Conservation (phyloP, 768 basidiomycete genomes). For the Pleurotus sapidus region DNA sequence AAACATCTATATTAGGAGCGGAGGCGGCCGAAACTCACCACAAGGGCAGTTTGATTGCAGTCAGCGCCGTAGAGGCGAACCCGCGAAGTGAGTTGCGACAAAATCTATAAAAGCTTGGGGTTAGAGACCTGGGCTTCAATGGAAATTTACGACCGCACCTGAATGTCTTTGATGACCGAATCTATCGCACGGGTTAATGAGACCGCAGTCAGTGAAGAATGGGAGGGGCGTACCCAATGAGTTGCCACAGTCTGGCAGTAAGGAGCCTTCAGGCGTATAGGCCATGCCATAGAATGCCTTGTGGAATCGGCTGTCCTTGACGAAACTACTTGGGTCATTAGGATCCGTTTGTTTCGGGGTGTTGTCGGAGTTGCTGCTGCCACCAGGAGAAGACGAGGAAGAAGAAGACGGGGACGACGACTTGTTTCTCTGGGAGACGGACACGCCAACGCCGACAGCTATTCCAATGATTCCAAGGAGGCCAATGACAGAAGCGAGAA, state of each 20-base stretch:
- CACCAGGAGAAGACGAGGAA: slow-evolving; percentile 9
- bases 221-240: slow-evolving; percentile 29
- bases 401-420: slow-evolving; percentile 18
- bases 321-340: slow-evolving; percentile 77
- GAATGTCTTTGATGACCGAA: slow-evolving; percentile 67
- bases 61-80: slow-evolving; percentile 86
- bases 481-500: slow-evolving; percentile 45
- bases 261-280: slow-evolving; percentile 79
- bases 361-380: slow-evolving; percentile 8
- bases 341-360: slow-evolving; percentile 30
- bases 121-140: no score
- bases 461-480: slow-evolving; percentile 51
- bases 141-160: slow-evolving; percentile 36
- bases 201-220: not conserved
- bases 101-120: slow-evolving; percentile 39
- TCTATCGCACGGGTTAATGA: slow-evolving; percentile 21
- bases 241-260: slow-evolving; percentile 68
- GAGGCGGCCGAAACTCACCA: slow-evolving; percentile 38
- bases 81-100: slow-evolving; percentile 85
- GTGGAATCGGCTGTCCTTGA: slow-evolving; percentile 62
- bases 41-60: slow-evolving; percentile 78
- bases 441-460: slow-evolving; percentile 64
- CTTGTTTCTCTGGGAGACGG: slow-evolving; percentile 53
- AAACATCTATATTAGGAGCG: not conserved
- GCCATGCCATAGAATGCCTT: slow-evolving; percentile 85